Conservation (phyloP, 2,329 filamentous ascomycete species). For the Cadophora gregata region DNA sequence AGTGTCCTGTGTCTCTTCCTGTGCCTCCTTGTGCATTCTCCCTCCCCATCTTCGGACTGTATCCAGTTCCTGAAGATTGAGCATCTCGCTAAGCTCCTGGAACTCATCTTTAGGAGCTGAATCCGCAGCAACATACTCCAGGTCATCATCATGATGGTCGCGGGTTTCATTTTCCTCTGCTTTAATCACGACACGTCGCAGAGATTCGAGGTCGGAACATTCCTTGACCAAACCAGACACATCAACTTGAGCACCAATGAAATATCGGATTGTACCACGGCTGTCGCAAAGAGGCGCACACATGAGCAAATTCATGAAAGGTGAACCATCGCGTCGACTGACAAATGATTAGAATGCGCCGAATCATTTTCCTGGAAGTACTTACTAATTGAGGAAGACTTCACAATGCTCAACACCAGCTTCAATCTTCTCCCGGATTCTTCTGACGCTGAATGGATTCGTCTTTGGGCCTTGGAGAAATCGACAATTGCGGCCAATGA, state of each 20-base stretch:
- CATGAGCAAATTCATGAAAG: constrained; percentile 72
- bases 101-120: constrained; percentile 63
- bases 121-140: constrained; percentile 22
- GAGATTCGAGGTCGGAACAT: constrained; percentile 63
- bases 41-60: constrained; percentile 68
- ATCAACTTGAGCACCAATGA: constrained; percentile 70
- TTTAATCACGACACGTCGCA: constrained; percentile 53
- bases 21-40: constrained; percentile 59
- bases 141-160: constrained; percentile 27
- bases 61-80: constrained; percentile 70
- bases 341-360: constrained; percentile 16
- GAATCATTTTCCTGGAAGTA: constrained; percentile 15
- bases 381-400: constrained; percentile 75
- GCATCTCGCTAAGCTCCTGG: constrained; percentile 70
- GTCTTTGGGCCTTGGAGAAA: constrained; percentile 80
- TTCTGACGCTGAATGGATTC: constrained; percentile 63
- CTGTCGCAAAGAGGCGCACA: constrained; percentile 67
- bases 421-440: constrained; percentile 65
- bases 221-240: constrained; percentile 68
- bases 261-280: constrained; percentile 65
- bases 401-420: constrained; percentile 75
- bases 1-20: constrained; percentile 52
- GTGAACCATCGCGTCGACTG: constrained; percentile 68
- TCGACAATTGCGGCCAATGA: constrained; percentile 77
- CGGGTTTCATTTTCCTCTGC: constrained; percentile 43